phyloP scores from a whole-genome alignment of 1,139 yeast genomes.

The Geotrichum histeridarum region DNA sequence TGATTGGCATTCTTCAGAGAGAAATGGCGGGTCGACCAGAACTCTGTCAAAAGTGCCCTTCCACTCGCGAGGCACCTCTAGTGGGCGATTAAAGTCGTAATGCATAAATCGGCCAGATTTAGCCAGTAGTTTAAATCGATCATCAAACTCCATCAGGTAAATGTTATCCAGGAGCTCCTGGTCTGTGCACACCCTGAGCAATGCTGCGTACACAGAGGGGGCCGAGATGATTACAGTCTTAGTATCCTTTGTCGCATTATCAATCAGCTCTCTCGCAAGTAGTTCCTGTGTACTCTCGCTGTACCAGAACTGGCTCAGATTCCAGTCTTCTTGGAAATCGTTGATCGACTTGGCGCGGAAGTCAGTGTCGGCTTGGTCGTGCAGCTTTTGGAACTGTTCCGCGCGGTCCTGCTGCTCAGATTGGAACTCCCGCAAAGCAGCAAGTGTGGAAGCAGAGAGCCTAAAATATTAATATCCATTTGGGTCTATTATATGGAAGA shows the following conservation, averaged over 20 bases:
- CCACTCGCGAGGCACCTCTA: constrained; percentile 53
- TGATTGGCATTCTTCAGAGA: constrained; percentile 74
- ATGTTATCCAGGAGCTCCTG: constrained; percentile 44
- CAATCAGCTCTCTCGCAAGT: constrained; percentile 64
- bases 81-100: constrained; percentile 72
- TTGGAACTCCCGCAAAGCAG: constrained; percentile 69
- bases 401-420: constrained; percentile 58
- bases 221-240: constrained; percentile 77
- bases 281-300: constrained; percentile 62
- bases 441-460: constrained; percentile 66
- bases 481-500: background rate
- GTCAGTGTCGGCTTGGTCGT: constrained; percentile 50
- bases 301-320: constrained; percentile 88
- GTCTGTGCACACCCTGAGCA: constrained; percentile 41
- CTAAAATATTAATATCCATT: constrained; percentile 24
- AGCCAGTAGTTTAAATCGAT: constrained; percentile 66
- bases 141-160: constrained; percentile 72
- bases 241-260: constrained; percentile 52
- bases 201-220: constrained; percentile 87
- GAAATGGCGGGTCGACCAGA: constrained; percentile 85
- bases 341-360: constrained; percentile 43
- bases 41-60: constrained; percentile 63
- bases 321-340: constrained; percentile 86
- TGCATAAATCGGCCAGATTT: constrained; percentile 60
- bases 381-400: constrained; percentile 55